A percentile compares a stretch with the other conserved stretches of the same genome.
Evolutionary conservation across 2,329 filamentous ascomycete species (phyloP).

Genomic region (Sclerotinia subarctica): DNA sequence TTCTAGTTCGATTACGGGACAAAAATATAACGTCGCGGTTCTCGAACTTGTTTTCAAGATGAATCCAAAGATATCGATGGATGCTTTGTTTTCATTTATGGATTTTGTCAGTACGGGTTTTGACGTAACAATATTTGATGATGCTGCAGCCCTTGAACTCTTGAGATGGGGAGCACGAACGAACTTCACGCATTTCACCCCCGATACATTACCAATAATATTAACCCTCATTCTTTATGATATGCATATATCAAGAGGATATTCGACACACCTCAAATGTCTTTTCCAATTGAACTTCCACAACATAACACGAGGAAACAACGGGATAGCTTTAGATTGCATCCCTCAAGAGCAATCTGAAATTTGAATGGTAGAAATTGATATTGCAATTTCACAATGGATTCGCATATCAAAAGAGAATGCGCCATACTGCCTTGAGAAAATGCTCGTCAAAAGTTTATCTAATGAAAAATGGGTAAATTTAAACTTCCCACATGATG

Average conservation of each 20-base stretch:
- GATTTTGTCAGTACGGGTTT: no score
- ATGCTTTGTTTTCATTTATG: not conserved
- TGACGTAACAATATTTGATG: not conserved
- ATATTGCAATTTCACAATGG: fast-evolving
- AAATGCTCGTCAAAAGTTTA: no score
- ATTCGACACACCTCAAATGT: not conserved
- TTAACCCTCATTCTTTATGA: not conserved
- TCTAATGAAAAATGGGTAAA: not conserved
- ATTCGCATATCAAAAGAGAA: no score
- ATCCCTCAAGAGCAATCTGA: not conserved
- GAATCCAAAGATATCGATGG: not conserved
- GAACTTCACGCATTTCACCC: not conserved
- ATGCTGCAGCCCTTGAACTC: not conserved
- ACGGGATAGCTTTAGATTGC: not conserved
- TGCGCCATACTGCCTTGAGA: not conserved
- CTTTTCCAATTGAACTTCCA: not conserved
- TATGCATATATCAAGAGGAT: fast-evolving
- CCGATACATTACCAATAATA: not conserved
- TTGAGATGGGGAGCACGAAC: not conserved
- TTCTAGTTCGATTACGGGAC: no score
- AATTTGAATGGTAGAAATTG: not conserved
- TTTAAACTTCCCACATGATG: no score
- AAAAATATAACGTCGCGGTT: not conserved
- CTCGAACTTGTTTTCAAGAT: not conserved
- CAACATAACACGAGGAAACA: not conserved